phyloP scores from a whole-genome alignment of 495 filamentous ascomycete genomes.

The Aspergillus affinis region DNA sequence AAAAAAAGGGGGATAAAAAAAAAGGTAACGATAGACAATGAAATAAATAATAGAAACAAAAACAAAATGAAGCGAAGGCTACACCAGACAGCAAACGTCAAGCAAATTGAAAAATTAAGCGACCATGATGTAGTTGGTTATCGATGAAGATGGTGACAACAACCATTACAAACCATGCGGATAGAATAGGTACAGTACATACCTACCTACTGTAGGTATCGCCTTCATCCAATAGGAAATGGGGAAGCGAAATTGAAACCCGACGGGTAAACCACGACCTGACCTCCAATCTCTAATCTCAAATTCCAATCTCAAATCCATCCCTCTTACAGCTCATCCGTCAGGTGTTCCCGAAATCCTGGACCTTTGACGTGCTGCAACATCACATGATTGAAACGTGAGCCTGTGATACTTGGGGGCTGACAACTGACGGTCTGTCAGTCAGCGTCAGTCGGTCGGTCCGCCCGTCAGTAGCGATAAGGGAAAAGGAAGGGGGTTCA shows the following conservation, averaged over 20 bases:
- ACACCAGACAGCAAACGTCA: background rate
- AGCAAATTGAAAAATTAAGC: background rate
- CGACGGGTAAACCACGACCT: background rate
- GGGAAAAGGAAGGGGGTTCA: background rate
- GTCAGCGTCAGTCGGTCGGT: background rate
- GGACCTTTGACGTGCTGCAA: constrained; percentile 22
- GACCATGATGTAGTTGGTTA: too few species aligned
- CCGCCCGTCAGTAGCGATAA: background rate
- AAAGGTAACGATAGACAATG: background rate
- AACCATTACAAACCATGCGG: background rate
- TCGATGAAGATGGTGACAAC: too few species aligned
- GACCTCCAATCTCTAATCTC: background rate
- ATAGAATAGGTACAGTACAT: background rate
- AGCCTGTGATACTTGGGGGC: constrained; percentile 17
- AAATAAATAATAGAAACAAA: background rate
- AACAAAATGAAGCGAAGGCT: background rate
- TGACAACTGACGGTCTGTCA: constrained; percentile 5
- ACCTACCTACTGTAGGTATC: too few species aligned
- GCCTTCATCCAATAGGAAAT: background rate
- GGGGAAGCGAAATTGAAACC: background rate
- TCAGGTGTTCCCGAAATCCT: constrained; percentile 16
- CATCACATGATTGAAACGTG: constrained; percentile 27
- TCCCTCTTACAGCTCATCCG: constrained; percentile 10
- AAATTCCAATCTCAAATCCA: background rate
- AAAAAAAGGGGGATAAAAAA: background rate